Evolutionary conservation across 331 rosid species (phyloP), one percentile per base, ranked within the genome.

Genomic region (Saraca asoca): DNA sequence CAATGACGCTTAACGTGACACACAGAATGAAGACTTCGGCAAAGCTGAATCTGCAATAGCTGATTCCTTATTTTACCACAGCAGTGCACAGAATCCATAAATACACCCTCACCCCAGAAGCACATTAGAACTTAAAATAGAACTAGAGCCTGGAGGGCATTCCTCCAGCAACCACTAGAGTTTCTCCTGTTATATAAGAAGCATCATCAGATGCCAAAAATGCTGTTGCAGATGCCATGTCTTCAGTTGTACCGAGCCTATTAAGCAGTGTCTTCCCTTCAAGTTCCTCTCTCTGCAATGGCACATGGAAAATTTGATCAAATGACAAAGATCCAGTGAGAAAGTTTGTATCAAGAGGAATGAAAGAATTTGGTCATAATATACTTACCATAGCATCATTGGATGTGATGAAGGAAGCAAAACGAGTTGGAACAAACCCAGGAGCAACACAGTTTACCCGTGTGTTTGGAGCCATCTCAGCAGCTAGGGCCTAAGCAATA

Each of bases 381-480:
- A 62, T 17, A 69, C 95, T 83, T 65, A 88, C 98, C 15, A 60
- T 5, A 6, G 75, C 83, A 12, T 75, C 76, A 62, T 75, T 79
- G 29, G 37, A 50, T 4, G 89, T 79, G 51, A 90, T 39, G 64
- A 78, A 90, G 20, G 85, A 74, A 5, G 97, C 97, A 75, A 94
- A 94, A 71, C 82, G 69, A 14, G 98, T 94, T n/a, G 98, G 98
- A 13, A 94, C 97, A 70, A 88, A 83, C 56, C 98, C 98, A 12
- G 98, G 97, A 72, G 97, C 98, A 54, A 94, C 79, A 73, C 98
- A 90, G 64, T 94, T 90, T 50, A 94, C 98, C 12, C 97, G 92
- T 63, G 89, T 90, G 14, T 71, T 39, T 0, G 98, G 97, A 53
- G 90, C 92, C 97, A 94, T 70, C 62, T 86, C 97, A 20, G 74